Base-by-base conservation (phyloP, 2,329 filamentous ascomycete species). In the Penicillium sp. region DNA sequence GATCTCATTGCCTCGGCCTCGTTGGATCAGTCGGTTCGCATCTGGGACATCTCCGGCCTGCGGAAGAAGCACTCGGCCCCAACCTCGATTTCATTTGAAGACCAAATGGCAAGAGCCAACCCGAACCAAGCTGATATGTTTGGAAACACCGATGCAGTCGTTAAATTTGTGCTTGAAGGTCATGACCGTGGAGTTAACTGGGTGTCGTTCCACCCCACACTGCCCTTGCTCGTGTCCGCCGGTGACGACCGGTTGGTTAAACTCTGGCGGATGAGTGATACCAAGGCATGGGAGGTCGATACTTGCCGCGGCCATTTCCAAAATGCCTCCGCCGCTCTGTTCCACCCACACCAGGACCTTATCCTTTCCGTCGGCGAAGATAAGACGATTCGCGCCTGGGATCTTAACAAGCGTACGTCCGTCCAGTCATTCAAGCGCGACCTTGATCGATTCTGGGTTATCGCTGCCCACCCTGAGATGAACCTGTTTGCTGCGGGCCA, bases 261-360 rank as follows among this genome's bases (percentile, higher is more conserved):
- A 76, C 75, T 98, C 48, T 98, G 93, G 93, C 85, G 93, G 62
- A 98, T 97, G 88, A 97, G 93, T 68, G 80, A 98, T 69, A n/a
- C n/a, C n/a, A 98, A 98, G 72, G 93, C 93, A 22, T 98, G 94
- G 93, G 93, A 98, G 71, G 94, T 98, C 2, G 93, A 98, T 67
- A 98, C 93, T 6, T 98, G 93, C 75, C 82, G 93, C 61, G 93
- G 93, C 2, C 93, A 98, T 72, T 97, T 97, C 76, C 90, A 96
- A 78, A 98, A 98, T 68, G 89, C 87, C 21, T 95, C 89, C 3
- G 90, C 89, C 40, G 94, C 87, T 75, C 74, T 98, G 43, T 98
- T 98, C 78, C 94, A 98, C 68, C 93, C 94, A 8, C 91, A 98
- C 65, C 94, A 98, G 71, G 94, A 98, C 67, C 76, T 98, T 44